Evolutionary conservation across 495 filamentous ascomycete genomes (phyloP).

Genomic region (Daldinia bambusicola): DNA sequence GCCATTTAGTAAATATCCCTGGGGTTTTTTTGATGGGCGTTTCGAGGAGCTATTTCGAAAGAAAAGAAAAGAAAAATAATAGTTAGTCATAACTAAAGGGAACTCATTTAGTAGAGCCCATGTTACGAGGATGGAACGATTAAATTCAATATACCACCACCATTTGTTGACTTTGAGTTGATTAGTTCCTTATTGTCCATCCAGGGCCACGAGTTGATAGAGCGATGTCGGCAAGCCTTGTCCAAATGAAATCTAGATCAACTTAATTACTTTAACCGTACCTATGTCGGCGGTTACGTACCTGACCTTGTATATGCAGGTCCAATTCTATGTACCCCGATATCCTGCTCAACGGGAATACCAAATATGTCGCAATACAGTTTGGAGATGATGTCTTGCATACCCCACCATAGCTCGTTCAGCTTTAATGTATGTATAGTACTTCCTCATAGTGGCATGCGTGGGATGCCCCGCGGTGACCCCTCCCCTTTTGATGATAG

Average conservation of each 20-base stretch:
- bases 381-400: constrained; percentile 31
- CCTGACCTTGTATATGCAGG: neutral
- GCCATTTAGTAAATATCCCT: constrained; percentile 21
- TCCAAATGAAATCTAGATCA: constrained; percentile 16
- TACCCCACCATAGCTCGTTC: constrained; percentile 36
- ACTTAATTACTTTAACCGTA: constrained; percentile 6
- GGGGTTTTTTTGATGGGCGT: constrained; percentile 22
- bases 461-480: constrained; percentile 6
- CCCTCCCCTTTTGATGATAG: neutral
- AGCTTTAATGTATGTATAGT: constrained; percentile 4
- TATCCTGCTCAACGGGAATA: constrained; percentile 20
- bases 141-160: constrained; percentile 36
- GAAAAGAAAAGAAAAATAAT: constrained; percentile 25
- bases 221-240: constrained; percentile 30
- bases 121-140: constrained; percentile 34
- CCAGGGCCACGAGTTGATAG: neutral
- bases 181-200: neutral
- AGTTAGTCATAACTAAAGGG: constrained; percentile 24
- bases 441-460: neutral
- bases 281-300: neutral
- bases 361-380: constrained; percentile 32
- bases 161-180: neutral
- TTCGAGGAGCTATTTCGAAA: constrained; percentile 7
- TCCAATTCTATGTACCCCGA: neutral
- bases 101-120: constrained; percentile 10